A percentile compares a stretch with the other conserved stretches of the same genome.
These are phyloP conservation scores for Hypoxylon sp. DNA, from an alignment of 2,329 filamentous ascomycete genomes.

Conservation along the genomic window DNA sequence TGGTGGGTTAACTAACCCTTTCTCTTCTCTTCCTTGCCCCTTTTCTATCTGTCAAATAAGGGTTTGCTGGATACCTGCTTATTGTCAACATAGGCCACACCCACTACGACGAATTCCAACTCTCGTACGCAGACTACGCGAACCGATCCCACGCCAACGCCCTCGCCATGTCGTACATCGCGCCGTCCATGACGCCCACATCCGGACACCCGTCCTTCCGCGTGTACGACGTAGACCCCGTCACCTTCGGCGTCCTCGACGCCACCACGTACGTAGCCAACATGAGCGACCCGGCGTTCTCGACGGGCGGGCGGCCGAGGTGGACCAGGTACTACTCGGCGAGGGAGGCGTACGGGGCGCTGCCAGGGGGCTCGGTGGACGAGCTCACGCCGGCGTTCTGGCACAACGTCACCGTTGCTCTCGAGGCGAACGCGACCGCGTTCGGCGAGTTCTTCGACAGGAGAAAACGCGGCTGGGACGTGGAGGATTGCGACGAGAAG, in stretches of 20 bases:
- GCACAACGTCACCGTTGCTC: slow-evolving; percentile 62
- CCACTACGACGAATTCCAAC: slow-evolving; percentile 64
- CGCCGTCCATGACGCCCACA: slow-evolving; percentile 62
- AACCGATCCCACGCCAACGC: slow-evolving; percentile 54
- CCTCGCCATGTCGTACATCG: slow-evolving; percentile 61
- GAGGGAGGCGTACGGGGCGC: slow-evolving; percentile 60
- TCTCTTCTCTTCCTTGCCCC: background rate
- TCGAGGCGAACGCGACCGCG: slow-evolving; percentile 53
- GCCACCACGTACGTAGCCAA: slow-evolving; percentile 63
- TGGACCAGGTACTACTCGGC: slow-evolving; percentile 67
- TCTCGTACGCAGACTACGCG: slow-evolving; percentile 61
- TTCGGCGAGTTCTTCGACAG: slow-evolving; percentile 59
- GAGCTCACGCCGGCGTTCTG: slow-evolving; percentile 67
- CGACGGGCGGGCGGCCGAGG: slow-evolving; percentile 52
- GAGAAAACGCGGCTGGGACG: slow-evolving; percentile 57
- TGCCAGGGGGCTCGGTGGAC: slow-evolving; percentile 47
- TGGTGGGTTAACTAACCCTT: slow-evolving; percentile 41
- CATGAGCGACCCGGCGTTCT: slow-evolving; percentile 54
- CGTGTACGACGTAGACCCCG: slow-evolving; percentile 65
- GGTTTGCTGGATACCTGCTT: slow-evolving; percentile 9
- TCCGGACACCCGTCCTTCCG: slow-evolving; percentile 65
- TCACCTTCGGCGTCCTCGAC: slow-evolving; percentile 64
- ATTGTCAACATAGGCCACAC: slow-evolving; percentile 53
- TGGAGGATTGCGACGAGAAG: slow-evolving; percentile 39
- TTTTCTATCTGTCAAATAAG: no score